Percentiles rank a stretch among this genome's conserved stretches.
phyloP scores from a whole-genome alignment of 352 stramenopile genomes.

The Phytophthora crassamura region DNA sequence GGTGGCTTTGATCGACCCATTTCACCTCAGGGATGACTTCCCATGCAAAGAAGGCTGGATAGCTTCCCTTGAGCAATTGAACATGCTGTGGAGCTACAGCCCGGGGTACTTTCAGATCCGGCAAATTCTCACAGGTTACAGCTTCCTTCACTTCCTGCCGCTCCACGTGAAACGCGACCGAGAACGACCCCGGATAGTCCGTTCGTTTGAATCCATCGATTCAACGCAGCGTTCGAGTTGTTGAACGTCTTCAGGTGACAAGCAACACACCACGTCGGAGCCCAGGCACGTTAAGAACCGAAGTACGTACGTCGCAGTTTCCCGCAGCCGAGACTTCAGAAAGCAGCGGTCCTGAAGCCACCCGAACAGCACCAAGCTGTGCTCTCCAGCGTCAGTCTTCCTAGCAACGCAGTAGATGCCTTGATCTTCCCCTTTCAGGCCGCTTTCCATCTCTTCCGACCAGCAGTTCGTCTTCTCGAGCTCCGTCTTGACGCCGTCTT shows the following conservation, averaged over 20 bases:
- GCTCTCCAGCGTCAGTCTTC: no score
- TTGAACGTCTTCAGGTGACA: slow-evolving; percentile 4
- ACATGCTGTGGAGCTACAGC: no score
- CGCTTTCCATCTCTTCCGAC: slow-evolving; percentile 23
- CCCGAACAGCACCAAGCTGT: slow-evolving; percentile 58
- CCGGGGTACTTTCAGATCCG: slow-evolving; percentile 9
- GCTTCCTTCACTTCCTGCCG: slow-evolving; percentile 46
- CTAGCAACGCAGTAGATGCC: background rate
- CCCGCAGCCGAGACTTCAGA: slow-evolving; percentile 35
- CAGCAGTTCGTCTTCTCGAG: slow-evolving; percentile 43
- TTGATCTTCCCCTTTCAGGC: background rate
- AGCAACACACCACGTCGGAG: slow-evolving; percentile 16
- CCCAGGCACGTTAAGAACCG: slow-evolving; percentile 39
- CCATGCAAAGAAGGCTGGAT: slow-evolving; percentile 21
- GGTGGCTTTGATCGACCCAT: background rate
- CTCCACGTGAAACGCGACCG: no score
- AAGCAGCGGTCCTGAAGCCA: slow-evolving; percentile 55
- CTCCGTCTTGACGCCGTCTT: slow-evolving; percentile 40
- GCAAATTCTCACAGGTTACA: slow-evolving; percentile 22
- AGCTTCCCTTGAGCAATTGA: slow-evolving; percentile 36
- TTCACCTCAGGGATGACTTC: slow-evolving; percentile 38
- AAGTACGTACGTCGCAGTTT: slow-evolving; percentile 63
- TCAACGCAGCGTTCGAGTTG: slow-evolving; percentile 4
- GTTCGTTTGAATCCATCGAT: no score
- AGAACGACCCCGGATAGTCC: slow-evolving; percentile 28